Evolutionary conservation across 2,329 filamentous ascomycete genomes (phyloP).

Genomic region (Colletotrichum eremochloae): DNA sequence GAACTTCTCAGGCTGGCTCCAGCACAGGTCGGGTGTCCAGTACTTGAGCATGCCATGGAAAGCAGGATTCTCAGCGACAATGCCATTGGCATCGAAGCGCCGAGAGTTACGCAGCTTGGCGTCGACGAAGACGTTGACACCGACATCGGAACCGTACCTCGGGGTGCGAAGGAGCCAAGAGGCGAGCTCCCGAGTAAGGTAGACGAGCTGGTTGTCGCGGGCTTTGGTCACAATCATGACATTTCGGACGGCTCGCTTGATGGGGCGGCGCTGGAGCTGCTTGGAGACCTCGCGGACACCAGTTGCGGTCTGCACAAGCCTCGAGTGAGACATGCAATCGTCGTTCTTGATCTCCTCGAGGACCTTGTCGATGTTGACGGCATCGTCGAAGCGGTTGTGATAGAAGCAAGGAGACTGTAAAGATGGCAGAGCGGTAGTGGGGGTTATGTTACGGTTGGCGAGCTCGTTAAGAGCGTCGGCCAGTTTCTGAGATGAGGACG

Average conservation of each 20-base stretch:
- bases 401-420: slow-evolving; percentile 97
- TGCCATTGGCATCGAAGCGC: slow-evolving; percentile 82
- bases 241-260: slow-evolving; percentile 91
- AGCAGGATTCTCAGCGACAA: slow-evolving; percentile 80
- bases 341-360: slow-evolving; percentile 93
- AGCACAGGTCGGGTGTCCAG: slow-evolving; percentile 97
- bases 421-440: slow-evolving; percentile 70
- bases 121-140: slow-evolving; percentile 98
- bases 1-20: slow-evolving; percentile 93
- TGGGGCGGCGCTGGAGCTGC: slow-evolving; percentile 91
- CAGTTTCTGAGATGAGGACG: slow-evolving; percentile 71
- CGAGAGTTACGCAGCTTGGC: slow-evolving; percentile 90
- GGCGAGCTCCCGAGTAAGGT: slow-evolving; percentile 87
- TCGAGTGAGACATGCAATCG: slow-evolving; percentile 92
- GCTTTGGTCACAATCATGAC: slow-evolving; percentile 99
- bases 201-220: slow-evolving; percentile 91
- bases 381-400: slow-evolving; percentile 96
- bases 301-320: slow-evolving; percentile 94
- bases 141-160: slow-evolving; percentile 88
- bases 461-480: slow-evolving; percentile 71
- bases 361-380: slow-evolving; percentile 94
- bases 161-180: slow-evolving; percentile 91
- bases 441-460: slow-evolving; percentile 57
- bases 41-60: slow-evolving; percentile 90
- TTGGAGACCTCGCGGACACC: slow-evolving; percentile 96